Conservation (phyloP, 2,329 filamentous ascomycete genomes). For the Cladophialophora bantiana region DNA sequence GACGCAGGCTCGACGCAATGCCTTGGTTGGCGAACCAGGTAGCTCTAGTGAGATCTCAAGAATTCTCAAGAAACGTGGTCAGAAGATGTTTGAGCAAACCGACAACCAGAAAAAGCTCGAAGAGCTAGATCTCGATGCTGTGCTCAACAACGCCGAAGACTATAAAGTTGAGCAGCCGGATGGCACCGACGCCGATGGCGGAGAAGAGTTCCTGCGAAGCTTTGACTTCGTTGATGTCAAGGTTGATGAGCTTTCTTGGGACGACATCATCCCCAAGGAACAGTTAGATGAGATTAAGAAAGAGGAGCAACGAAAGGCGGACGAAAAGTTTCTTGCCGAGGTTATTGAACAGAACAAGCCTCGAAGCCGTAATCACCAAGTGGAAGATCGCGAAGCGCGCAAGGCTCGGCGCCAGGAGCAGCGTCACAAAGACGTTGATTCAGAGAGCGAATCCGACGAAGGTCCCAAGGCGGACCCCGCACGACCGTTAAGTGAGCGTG, state of each 20-base stretch:
- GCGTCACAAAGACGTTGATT: constrained; percentile 70
- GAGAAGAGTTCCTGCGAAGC: constrained; percentile 90
- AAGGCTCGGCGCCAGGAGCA: constrained; percentile 71
- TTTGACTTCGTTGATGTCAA: constrained; percentile 98
- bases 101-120: constrained; percentile 96
- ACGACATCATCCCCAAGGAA: constrained; percentile 96
- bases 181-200: constrained; percentile 92
- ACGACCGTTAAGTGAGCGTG: constrained; percentile 89
- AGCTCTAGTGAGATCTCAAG: constrained; percentile 94
- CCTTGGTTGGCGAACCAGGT: constrained; percentile 73
- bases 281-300: constrained; percentile 88
- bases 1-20: constrained; percentile 70
- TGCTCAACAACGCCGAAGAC: constrained; percentile 94
- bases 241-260: constrained; percentile 91
- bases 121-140: constrained; percentile 95
- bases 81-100: constrained; percentile 98
- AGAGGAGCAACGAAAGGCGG: constrained; percentile 82
- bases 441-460: constrained; percentile 75
- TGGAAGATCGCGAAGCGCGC: constrained; percentile 64
- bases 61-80: constrained; percentile 96
- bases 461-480: constrained; percentile 74
- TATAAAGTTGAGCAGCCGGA: constrained; percentile 96
- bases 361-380: constrained; percentile 70
- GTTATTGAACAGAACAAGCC: constrained; percentile 86
- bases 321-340: constrained; percentile 81